Conservation (phyloP, 345 rosid genomes). For the Brassica incana region DNA sequence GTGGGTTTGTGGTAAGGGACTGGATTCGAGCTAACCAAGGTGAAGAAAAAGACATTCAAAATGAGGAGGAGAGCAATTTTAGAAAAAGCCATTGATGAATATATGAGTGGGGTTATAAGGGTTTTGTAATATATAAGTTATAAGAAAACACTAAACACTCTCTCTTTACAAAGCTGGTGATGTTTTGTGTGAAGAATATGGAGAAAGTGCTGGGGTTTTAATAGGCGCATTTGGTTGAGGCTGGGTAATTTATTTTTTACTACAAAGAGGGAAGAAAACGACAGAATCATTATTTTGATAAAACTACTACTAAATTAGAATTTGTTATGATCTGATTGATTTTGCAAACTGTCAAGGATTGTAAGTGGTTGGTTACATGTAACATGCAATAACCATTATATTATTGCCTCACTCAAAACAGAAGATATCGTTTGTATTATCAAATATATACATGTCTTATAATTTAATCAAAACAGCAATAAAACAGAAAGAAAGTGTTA, state of each 20-base stretch:
- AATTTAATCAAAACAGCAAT: background rate
- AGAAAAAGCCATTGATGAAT: slow-evolving; percentile 20
- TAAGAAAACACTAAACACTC: background rate
- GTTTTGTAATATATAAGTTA: background rate
- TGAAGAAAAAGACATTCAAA: slow-evolving; percentile 25
- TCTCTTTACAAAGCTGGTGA: slow-evolving; percentile 15
- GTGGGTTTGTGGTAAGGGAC: background rate
- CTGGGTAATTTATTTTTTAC: background rate
- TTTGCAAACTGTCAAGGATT: background rate
- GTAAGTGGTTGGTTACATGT: background rate
- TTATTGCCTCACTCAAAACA: background rate
- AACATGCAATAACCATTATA: background rate
- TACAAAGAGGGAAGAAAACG: background rate
- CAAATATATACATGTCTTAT: background rate
- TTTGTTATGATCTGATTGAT: background rate
- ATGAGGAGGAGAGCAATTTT: slow-evolving; percentile 16
- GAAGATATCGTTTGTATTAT: background rate
- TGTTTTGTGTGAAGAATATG: slow-evolving; percentile 5
- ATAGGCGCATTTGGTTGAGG: background rate
- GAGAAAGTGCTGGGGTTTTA: background rate
- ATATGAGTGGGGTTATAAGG: background rate
- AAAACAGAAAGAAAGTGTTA: no score
- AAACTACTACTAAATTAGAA: background rate
- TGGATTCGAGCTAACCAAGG: slow-evolving; percentile 18
- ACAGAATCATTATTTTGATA: background rate